phyloP scores from a whole-genome alignment of 179 eudicot species.

The Beta macrorhiza region DNA sequence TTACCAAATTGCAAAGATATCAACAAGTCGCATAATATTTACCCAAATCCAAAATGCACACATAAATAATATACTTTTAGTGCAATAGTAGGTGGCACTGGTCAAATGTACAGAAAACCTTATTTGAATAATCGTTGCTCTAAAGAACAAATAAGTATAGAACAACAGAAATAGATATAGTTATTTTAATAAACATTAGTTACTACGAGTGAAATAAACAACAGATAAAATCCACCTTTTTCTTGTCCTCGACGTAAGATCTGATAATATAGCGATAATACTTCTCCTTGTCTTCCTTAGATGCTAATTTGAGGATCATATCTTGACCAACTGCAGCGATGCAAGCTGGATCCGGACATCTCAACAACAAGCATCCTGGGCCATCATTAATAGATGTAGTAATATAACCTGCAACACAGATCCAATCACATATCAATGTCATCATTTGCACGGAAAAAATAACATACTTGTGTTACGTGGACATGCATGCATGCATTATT shows the following conservation, averaged over 20 bases:
- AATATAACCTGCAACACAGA: slow-evolving; percentile 45
- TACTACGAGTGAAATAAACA: too few relatives aligned
- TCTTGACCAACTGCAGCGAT: slow-evolving; percentile 51
- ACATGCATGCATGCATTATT: not conserved
- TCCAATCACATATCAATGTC: slow-evolving; percentile 11
- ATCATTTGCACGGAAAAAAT: not conserved
- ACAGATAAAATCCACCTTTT: slow-evolving; percentile 34
- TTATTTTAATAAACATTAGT: not conserved
- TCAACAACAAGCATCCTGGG: slow-evolving; percentile 57
- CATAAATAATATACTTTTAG: not conserved
- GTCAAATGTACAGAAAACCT: not conserved
- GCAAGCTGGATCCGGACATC: slow-evolving; percentile 64
- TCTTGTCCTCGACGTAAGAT: slow-evolving; percentile 61
- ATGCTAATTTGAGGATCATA: slow-evolving; percentile 43
- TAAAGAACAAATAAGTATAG: not conserved
- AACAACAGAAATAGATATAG: not conserved
- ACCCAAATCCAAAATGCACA: not conserved
- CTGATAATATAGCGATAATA: slow-evolving; percentile 52
- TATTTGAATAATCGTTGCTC: not conserved
- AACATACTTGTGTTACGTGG: too few relatives aligned
- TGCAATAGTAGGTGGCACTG: not conserved
- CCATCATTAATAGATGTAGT: slow-evolving; percentile 58
- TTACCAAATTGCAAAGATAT: not conserved
- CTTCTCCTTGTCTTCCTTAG: slow-evolving; percentile 46
- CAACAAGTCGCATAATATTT: not conserved